Conservation (phyloP, 305 asterid species). For the Plantago lanceolata region DNA sequence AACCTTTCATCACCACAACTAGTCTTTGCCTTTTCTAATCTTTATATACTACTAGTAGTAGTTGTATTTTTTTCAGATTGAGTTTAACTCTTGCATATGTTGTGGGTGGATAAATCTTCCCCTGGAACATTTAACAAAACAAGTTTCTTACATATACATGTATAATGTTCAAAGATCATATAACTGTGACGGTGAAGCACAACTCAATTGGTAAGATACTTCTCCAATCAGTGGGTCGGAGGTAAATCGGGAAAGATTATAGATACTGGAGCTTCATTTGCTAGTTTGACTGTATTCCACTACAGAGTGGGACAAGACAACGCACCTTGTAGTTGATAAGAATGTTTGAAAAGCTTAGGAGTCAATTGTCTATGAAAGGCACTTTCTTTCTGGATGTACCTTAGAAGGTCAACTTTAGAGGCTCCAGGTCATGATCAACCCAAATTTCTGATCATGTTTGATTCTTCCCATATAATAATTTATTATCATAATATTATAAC, state of each 20-base stretch:
- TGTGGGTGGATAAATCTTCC: not conserved
- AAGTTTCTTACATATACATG: conserved; percentile 18
- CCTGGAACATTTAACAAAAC: conserved; percentile 27
- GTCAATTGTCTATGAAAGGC: not conserved
- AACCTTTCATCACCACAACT: conserved; percentile 18
- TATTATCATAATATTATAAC: not conserved
- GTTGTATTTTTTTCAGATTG: conserved; percentile 19
- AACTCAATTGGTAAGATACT: no score
- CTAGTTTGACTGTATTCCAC: conserved; percentile 27
- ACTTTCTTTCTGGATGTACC: not conserved
- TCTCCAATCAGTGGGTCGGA: no score
- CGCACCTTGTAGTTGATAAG: not conserved
- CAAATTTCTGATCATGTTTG: no score
- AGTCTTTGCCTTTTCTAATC: not conserved
- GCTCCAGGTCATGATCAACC: not conserved
- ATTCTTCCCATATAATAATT: no score
- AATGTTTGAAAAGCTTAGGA: conserved; percentile 20
- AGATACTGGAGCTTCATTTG: no score
- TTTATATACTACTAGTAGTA: not conserved
- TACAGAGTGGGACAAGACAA: conserved; percentile 21
- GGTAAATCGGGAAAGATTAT: no score
- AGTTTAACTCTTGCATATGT: conserved; percentile 19
- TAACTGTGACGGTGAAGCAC: no score
- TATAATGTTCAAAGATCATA: conserved; percentile 21
- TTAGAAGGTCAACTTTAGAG: conserved; percentile 26